Evolutionary conservation across 192 early-diverging fungal genomes (phyloP).

Genomic region (Linnemannia hyalina): DNA sequence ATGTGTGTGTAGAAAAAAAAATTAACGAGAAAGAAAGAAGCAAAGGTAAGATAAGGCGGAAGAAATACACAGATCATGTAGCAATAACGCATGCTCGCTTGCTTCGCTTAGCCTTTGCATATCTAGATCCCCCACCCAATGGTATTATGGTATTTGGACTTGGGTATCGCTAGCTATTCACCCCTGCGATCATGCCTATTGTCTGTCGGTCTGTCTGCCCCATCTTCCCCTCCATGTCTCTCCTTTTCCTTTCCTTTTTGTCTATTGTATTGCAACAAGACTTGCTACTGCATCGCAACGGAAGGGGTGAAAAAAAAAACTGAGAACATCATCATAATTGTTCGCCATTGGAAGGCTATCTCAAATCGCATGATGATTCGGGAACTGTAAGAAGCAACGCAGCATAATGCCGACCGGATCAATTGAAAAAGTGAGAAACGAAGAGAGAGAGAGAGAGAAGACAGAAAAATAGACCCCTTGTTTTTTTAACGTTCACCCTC

Average conservation of each 20-base stretch:
- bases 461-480: background rate
- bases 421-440: background rate
- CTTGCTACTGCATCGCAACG: background rate
- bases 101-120: background rate
- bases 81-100: background rate
- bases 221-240: background rate
- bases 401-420: background rate
- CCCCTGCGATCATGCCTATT: slow-evolving; percentile 4
- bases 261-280: background rate
- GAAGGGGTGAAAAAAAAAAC: background rate
- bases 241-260: background rate
- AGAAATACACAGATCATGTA: background rate
- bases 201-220: background rate
- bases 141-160: no score
- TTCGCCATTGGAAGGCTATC: background rate
- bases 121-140: no score
- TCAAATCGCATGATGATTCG: background rate
- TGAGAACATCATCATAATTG: background rate
- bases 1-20: background rate
- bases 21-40: slow-evolving; percentile 2
- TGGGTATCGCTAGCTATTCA: background rate
- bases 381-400: background rate
- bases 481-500: background rate
- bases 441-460: background rate
- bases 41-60: background rate